Conservation (phyloP, 140 eudicot species). For the Erigeron philadelphicus region DNA sequence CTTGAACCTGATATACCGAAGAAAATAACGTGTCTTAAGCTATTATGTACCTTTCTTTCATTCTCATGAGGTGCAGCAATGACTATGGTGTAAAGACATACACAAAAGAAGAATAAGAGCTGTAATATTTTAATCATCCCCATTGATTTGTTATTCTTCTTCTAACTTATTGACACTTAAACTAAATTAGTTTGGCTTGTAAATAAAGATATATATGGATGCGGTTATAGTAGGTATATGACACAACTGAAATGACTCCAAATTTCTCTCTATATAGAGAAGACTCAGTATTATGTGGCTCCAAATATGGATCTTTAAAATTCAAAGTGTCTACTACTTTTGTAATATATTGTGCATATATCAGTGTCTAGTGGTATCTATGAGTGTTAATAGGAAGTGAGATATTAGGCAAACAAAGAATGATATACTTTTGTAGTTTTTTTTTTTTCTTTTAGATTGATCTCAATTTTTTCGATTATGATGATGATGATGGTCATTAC, state of each 20-base stretch:
- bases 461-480: too few species aligned
- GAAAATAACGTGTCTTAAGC: not conserved
- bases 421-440: too few species aligned
- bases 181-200: not conserved
- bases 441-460: too few species aligned
- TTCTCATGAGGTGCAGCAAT: constrained; percentile 26
- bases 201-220: constrained; percentile 9
- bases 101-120: constrained; percentile 18
- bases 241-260: constrained; percentile 25
- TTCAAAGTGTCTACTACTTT: constrained; percentile 23
- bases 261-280: constrained; percentile 25
- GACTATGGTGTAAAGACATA: constrained; percentile 18
- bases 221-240: constrained; percentile 19
- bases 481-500: too few species aligned
- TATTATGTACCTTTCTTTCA: constrained; percentile 46
- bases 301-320: constrained; percentile 34
- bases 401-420: not conserved
- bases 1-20: not conserved
- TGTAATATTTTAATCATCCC: constrained; percentile 5
- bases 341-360: not conserved
- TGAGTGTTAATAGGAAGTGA: not conserved
- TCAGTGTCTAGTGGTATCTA: not conserved
- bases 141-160: constrained; percentile 18
- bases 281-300: constrained; percentile 38
- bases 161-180: constrained; percentile 6